These are phyloP conservation scores for Ceratopteris richardii DNA, from an alignment of 75 land plant genomes.

Conservation along the genomic window DNA sequence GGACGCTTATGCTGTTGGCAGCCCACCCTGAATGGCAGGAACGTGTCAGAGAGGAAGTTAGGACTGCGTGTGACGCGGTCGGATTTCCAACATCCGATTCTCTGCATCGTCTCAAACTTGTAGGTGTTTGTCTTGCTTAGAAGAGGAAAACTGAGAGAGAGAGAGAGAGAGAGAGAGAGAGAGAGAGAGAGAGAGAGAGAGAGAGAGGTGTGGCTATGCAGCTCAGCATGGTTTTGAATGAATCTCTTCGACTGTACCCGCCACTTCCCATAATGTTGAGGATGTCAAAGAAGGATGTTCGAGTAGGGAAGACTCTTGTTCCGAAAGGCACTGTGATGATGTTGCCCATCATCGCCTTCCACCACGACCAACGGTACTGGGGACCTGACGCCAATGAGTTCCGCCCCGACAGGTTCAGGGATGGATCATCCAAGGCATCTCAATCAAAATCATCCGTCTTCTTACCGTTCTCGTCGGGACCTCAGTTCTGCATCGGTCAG, in stretches of 20 bases:
- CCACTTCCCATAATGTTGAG: constrained; percentile 27
- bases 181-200: no score
- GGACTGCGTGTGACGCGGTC: not conserved
- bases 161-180: no score
- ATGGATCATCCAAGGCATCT: constrained; percentile 38
- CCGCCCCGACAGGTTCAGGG: constrained; percentile 42
- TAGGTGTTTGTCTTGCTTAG: not conserved
- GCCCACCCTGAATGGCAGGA: constrained; percentile 7
- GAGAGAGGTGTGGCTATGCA: no score
- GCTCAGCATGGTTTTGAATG: constrained; percentile 58
- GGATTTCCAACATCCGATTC: not conserved
- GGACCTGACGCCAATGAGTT: constrained; percentile 51
- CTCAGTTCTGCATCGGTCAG: constrained; percentile 54
- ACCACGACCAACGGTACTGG: constrained; percentile 48
- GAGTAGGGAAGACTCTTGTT: constrained; percentile 28
- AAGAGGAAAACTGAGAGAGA: no score
- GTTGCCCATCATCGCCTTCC: constrained; percentile 37
- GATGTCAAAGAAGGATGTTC: constrained; percentile 27
- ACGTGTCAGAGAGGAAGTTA: not conserved
- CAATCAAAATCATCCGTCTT: constrained; percentile 14
- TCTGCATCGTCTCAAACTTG: not conserved
- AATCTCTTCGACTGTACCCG: constrained; percentile 45
- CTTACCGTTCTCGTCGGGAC: constrained; percentile 56
- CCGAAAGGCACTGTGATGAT: constrained; percentile 40
- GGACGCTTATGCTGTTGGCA: constrained; percentile 7